Evolutionary conservation across 2,329 filamentous ascomycete species (phyloP), one percentile per base, ranked within the genome.

Genomic region (Lecanicillium sp.): DNA sequence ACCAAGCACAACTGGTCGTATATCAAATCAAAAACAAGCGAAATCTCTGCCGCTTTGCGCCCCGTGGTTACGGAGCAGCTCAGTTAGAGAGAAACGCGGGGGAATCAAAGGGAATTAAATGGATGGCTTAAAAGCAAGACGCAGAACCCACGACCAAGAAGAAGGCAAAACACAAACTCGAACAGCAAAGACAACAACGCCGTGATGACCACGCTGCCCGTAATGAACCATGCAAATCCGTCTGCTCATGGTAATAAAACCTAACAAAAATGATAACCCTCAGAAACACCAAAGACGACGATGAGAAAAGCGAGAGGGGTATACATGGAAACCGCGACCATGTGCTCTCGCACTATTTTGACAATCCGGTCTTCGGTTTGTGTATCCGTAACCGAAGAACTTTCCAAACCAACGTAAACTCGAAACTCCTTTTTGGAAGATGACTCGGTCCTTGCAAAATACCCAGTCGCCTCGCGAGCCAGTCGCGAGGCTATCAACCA

Each of bases 61-160:
- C 46, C 45, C 17, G 44, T 44, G 14, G 51, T 40, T 19, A 49
- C 48, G 22, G 22, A 25, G 22, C 6, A 25, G 11, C 22, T 25
- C 22, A 7, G 22, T 6, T 25, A 7, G 7, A 25, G 22, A 25
- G 22, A 11, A 11, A 11, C 11, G 11, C 7, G 22, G 22, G 22
- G 22, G 22, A 25, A 25, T 25, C 22, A 25, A 25, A 25, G 6
- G 22, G 22, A 11, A 11, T n/a, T n/a, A 17, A 9, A 25, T 29
- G 27, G 29, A 4, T 25, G 14, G 20, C 7, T 13, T 13, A 13
- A 25, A 17, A 7, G 14, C 32, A 43, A 43, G 17, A 44, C 47
- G n/a, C 41, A 43, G 14, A 41, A 42, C 7, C 44, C 41, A 41
- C 49, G 45, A 29, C 39, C 29, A 20, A 27, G 12, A 29, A 12